A percentile compares a stretch with the other conserved stretches of the same genome.
These are phyloP conservation scores for Lipomyces yamanashiensis DNA, from an alignment of 805 yeast species.

Conservation along the genomic window DNA sequence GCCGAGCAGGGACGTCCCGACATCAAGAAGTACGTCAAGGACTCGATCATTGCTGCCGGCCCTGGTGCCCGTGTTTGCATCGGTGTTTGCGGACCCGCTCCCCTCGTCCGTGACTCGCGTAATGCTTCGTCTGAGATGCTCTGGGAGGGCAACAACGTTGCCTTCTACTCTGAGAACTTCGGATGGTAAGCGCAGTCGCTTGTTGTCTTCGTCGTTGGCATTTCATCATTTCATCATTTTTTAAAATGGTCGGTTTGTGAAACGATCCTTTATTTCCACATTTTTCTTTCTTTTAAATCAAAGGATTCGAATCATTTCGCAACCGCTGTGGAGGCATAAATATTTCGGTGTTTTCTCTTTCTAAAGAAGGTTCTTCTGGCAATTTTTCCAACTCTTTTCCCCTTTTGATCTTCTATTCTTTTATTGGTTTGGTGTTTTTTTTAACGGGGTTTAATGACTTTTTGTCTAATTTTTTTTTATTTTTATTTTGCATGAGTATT, in stretches of 20 bases:
- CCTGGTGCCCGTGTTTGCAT: slow-evolving; percentile 38
- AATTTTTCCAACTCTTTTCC: neutral
- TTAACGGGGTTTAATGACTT: slow-evolving; percentile 5
- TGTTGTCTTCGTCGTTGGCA: neutral
- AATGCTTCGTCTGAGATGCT: slow-evolving; percentile 41
- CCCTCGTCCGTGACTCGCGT: slow-evolving; percentile 41
- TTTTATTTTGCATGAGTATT: slow-evolving; percentile 8
- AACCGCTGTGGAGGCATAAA: slow-evolving; percentile 10
- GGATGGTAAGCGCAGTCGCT: slow-evolving; percentile 41
- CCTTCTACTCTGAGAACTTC: slow-evolving; percentile 43
- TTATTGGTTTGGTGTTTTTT: slow-evolving; percentile 3
- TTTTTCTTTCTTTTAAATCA: neutral
- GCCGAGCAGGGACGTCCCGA: slow-evolving; percentile 44
- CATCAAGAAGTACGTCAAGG: slow-evolving; percentile 37
- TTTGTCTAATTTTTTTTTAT: slow-evolving; percentile 7
- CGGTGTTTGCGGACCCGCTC: slow-evolving; percentile 44
- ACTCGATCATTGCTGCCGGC: slow-evolving; percentile 36
- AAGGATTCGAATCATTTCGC: neutral
- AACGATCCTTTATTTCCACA: neutral
- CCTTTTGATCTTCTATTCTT: neutral
- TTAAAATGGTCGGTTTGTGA: slow-evolving; percentile 1
- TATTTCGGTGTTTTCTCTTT: slow-evolving; percentile 11
- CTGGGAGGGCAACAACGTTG: slow-evolving; percentile 39
- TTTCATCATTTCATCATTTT: neutral
- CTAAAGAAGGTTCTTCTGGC: neutral